Base-by-base conservation (phyloP, 441 rosid species). In the Erodium moschatum region DNA sequence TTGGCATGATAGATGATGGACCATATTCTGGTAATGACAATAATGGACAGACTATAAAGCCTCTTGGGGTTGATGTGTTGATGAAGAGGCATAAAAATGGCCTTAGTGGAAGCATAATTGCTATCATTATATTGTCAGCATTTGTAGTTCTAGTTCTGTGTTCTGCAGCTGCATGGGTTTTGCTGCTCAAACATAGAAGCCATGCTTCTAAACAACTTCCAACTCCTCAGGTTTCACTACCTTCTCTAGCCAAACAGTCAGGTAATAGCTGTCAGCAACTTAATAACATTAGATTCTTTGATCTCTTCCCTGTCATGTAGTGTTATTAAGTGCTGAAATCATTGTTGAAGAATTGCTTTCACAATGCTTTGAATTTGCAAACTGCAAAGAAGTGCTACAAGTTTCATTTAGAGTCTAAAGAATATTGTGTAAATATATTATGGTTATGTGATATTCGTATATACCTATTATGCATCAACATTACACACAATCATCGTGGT, bases 51-150 rank as follows among this genome's bases (percentile, higher is more conserved):
- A 75, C 78, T 1, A 72, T 78, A 74, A 93, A 89, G 79, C 98
- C 98, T 13, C 76, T 89, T 0, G 97, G 97, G 24, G 98, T 87
- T 68, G 89, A 87, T 77, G 85, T 89, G 72, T 80, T 67, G 1
- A 84, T 75, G 81, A 82, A 83, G 78, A 76, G 18, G 70, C 86
- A 60, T 56, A 89, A 74, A 79, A 62, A 63, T 15, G 74, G 81
- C 66, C 87, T 93, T 72, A 80, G 80, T 66, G 84, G 80, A 16
- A 89, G 90, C 35, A 79, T 73, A 31, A 78, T 93, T 77, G 85
- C 88, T 67, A 81, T 93, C 75, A 83, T 90, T 77, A 85, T 82
- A 35, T 76, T 93, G 72, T 90, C 97, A 0, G 82, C 81, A 6
- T 78, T 82, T 75, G 89, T 86, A 72, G 86, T 84, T 68, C 29